Evolutionary conservation across 2,329 filamentous ascomycete species (phyloP).

Genomic region (Botrytis fragariae): DNA sequence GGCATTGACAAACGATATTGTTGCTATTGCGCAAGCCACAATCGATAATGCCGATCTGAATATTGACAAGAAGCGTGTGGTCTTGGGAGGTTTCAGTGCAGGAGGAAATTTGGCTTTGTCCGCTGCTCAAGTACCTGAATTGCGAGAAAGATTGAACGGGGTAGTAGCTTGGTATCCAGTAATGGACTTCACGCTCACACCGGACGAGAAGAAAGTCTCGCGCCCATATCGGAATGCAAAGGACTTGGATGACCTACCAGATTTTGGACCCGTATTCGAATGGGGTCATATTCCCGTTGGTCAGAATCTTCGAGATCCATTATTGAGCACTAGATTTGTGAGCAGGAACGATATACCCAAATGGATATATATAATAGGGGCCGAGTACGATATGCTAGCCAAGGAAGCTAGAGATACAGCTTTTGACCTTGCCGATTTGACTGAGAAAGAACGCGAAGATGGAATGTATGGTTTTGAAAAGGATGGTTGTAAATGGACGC

Average conservation of each 20-base stretch:
- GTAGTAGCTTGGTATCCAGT: slow-evolving; percentile 47
- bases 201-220: slow-evolving; percentile 35
- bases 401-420: slow-evolving; percentile 26
- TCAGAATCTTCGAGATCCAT: slow-evolving; percentile 32
- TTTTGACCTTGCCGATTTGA: slow-evolving; percentile 24
- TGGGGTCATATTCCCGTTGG: slow-evolving; percentile 31
- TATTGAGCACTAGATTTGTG: slow-evolving; percentile 31
- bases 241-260: slow-evolving; percentile 24
- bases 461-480: slow-evolving; percentile 26
- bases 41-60: slow-evolving; percentile 46
- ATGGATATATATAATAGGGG: slow-evolving; percentile 26
- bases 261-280: slow-evolving; percentile 28
- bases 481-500: slow-evolving; percentile 25
- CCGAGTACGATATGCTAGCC: slow-evolving; percentile 28
- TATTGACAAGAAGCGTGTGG: slow-evolving; percentile 45
- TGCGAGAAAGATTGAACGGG: slow-evolving; percentile 40
- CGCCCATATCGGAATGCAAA: slow-evolving; percentile 38
- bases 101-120: slow-evolving; percentile 50
- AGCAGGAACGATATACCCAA: slow-evolving; percentile 28
- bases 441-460: slow-evolving; percentile 16
- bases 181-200: slow-evolving; percentile 42
- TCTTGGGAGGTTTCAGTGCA: slow-evolving; percentile 50
- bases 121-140: slow-evolving; percentile 42
- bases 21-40: slow-evolving; percentile 44
- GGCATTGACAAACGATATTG: slow-evolving; percentile 45